These are phyloP conservation scores for Xylogone sp. DNA, from an alignment of 2,329 filamentous ascomycete genomes.

Conservation along the genomic window DNA sequence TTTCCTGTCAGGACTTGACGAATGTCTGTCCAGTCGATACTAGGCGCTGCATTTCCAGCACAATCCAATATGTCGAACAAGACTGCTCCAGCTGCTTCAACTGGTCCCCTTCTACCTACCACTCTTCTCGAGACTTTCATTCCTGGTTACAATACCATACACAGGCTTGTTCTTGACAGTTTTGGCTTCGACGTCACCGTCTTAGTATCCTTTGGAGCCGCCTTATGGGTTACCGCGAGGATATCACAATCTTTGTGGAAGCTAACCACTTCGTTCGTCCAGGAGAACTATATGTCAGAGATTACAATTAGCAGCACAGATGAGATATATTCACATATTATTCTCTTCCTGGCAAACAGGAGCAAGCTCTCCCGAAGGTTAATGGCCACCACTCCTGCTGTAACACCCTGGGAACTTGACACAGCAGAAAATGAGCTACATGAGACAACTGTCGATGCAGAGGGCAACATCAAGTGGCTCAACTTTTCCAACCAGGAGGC, in stretches of 20 bases:
- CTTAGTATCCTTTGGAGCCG: constrained; percentile 20
- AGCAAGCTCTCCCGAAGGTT: constrained; percentile 49
- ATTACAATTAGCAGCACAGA: constrained; percentile 53
- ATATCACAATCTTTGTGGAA: constrained; percentile 33
- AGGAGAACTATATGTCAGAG: constrained; percentile 45
- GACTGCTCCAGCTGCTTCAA: constrained; percentile 8
- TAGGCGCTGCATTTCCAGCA: constrained; percentile 61
- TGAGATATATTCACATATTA: constrained; percentile 54
- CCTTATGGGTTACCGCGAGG: constrained; percentile 37
- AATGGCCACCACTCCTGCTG: constrained; percentile 51
- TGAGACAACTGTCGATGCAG: constrained; percentile 36
- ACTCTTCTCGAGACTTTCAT: constrained; percentile 25
- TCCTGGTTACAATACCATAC: constrained; percentile 26
- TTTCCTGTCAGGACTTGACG: background rate
- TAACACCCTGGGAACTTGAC: constrained; percentile 48
- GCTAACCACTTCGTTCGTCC: constrained; percentile 33
- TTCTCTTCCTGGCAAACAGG: constrained; percentile 51
- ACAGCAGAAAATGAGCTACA: constrained; percentile 41
- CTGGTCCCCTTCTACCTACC: constrained; percentile 10
- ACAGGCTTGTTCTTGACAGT: constrained; percentile 22
- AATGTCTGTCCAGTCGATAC: background rate
- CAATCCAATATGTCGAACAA: constrained; percentile 59
- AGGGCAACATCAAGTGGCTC: constrained; percentile 40
- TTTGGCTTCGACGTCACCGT: constrained; percentile 27
- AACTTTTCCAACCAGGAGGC: constrained; percentile 58